phyloP scores from a whole-genome alignment of 208 protist genomes.

The Trypanosoma cruzi region DNA sequence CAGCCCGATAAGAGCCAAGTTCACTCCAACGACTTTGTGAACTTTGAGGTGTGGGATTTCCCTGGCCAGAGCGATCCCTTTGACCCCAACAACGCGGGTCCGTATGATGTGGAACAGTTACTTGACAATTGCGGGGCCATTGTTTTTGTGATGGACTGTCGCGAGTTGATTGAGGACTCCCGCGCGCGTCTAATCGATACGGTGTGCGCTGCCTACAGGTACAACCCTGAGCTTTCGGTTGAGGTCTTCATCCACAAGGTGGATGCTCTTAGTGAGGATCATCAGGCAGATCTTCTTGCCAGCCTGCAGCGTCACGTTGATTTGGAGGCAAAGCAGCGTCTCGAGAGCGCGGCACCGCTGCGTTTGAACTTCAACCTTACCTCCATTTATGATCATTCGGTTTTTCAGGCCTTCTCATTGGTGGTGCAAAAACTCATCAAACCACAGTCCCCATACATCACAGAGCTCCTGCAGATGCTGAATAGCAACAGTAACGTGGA shows the following conservation, averaged over 20 bases:
- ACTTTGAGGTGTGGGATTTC: conserved; percentile 93
- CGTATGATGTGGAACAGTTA: conserved; percentile 64
- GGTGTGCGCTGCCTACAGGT: conserved; percentile 72
- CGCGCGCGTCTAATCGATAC: conserved; percentile 78
- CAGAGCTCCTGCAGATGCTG: conserved; percentile 83
- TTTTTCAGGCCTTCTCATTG: conserved; percentile 90
- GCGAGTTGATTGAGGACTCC: conserved; percentile 84
- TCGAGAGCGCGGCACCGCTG: conserved; percentile 61
- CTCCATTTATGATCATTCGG: conserved; percentile 91
- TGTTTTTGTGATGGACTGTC: conserved; percentile 90
- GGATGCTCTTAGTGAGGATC: conserved; percentile 85
- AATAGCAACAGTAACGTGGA: conserved; percentile 90
- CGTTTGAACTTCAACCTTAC: conserved; percentile 91
- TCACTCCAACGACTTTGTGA: conserved; percentile 88
- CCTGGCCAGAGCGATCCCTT: conserved; percentile 89
- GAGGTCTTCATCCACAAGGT: conserved; percentile 94
- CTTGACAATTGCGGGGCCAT: conserved; percentile 89
- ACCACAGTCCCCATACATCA: conserved; percentile 79
- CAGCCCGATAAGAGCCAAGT: conserved; percentile 77
- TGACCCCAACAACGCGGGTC: conserved; percentile 52
- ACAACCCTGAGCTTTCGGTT: conserved; percentile 75
- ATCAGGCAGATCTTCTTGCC: conserved; percentile 80
- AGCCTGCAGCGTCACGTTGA: conserved; percentile 81
- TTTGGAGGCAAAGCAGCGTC: conserved; percentile 73
- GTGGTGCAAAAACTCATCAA: conserved; percentile 88